Conservation (phyloP, 495 filamentous ascomycete genomes). For the Margaritispora aquatica region DNA sequence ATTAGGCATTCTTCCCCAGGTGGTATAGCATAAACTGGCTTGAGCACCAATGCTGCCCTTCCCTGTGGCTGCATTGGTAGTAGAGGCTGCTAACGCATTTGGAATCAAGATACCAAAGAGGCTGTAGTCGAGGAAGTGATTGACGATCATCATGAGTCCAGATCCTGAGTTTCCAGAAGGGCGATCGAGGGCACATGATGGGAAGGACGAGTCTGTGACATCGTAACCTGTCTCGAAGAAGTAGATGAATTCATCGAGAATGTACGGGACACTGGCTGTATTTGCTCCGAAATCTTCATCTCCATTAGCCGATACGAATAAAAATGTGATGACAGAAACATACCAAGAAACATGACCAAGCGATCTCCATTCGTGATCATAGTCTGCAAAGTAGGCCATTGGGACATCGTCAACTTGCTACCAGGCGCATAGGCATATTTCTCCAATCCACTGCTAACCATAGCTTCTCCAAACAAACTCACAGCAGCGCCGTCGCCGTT, state of each 20-base stretch:
- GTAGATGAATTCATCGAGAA: slow-evolving; percentile 67
- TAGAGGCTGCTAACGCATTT: slow-evolving; percentile 55
- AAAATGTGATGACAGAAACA: neutral
- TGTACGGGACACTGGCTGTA: slow-evolving; percentile 67
- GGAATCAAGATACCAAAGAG: slow-evolving; percentile 71
- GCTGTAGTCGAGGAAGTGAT: slow-evolving; percentile 84
- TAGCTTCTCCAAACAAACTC: slow-evolving; percentile 49
- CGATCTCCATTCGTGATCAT: slow-evolving; percentile 61
- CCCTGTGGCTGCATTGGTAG: slow-evolving; percentile 63
- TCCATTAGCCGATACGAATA: no score
- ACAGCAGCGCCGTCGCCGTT: slow-evolving; percentile 69
- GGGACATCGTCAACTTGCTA: slow-evolving; percentile 57
- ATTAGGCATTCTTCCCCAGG: slow-evolving; percentile 71
- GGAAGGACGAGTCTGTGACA: slow-evolving; percentile 49
- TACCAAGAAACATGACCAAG: slow-evolving; percentile 43
- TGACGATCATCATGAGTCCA: slow-evolving; percentile 76
- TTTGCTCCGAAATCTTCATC: slow-evolving; percentile 88
- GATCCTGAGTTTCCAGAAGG: slow-evolving; percentile 52
- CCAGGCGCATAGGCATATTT: slow-evolving; percentile 67
- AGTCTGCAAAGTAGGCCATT: slow-evolving; percentile 80
- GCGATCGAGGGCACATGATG: slow-evolving; percentile 59
- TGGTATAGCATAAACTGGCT: slow-evolving; percentile 56
- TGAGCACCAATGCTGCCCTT: slow-evolving; percentile 66
- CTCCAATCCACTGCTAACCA: slow-evolving; percentile 62
- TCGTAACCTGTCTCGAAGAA: slow-evolving; percentile 77